Percentiles rank a stretch among this genome's conserved stretches.
Conservation (phyloP, 2,329 filamentous ascomycete species). For the Trichoderma gracile region DNA sequence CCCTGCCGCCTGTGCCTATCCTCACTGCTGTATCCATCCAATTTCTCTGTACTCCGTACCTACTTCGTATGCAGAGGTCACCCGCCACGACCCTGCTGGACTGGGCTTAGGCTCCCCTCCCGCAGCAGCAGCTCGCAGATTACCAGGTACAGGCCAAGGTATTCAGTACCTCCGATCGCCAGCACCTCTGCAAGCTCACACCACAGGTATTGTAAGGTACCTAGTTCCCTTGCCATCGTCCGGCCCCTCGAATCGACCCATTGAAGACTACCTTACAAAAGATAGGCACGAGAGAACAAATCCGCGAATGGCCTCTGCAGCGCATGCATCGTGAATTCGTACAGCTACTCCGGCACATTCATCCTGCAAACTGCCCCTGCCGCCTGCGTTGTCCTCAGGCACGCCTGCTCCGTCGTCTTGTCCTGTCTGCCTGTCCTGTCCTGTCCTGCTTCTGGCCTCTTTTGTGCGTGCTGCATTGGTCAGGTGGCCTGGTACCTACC, state of each 20-base stretch:
- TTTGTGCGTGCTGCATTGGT: constrained; percentile 25
- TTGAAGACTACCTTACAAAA: too few species aligned
- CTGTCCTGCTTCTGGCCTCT: not conserved
- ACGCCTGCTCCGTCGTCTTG: not conserved
- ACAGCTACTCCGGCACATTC: not conserved
- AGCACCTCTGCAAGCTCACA: constrained; percentile 9
- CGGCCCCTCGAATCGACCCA: constrained; percentile 9
- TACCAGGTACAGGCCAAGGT: not conserved
- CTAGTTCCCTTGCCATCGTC: not conserved
- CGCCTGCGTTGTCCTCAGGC: constrained; percentile 4
- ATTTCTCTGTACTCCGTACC: constrained; percentile 22
- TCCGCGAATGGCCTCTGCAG: not conserved
- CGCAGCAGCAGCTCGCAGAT: constrained; percentile 17
- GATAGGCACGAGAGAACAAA: not conserved
- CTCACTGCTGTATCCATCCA: constrained; percentile 13
- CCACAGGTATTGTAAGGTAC: not conserved
- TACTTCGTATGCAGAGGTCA: constrained; percentile 3
- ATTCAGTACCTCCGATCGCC: not conserved
- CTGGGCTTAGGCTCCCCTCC: constrained; percentile 22
- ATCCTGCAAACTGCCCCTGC: not conserved
- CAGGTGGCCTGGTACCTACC: constrained; percentile 18
- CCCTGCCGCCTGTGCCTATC: not conserved
- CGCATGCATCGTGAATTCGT: not conserved
- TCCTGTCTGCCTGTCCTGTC: not conserved
- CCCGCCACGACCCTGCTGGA: constrained; percentile 19